Evolutionary conservation across 139 green algal species (phyloP), one percentile per base, ranked within the genome.

Genomic region (Volvox reticuliferus): DNA sequence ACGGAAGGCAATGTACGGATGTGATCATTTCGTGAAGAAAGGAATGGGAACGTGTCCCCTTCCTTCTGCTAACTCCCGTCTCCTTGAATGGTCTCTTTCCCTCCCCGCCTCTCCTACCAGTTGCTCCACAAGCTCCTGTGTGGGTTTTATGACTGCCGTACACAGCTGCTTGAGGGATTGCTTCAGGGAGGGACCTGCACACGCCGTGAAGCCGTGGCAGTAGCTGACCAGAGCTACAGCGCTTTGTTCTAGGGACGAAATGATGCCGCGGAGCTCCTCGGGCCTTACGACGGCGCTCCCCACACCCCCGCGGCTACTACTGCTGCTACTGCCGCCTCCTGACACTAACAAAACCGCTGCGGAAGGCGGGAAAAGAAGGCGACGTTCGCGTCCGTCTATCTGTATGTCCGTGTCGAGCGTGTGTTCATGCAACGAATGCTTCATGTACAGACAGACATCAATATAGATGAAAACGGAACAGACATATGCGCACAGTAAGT

Each of bases 201-300:
- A 68, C 36, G 36, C 67, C 36, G 68, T 89, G 36, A 88, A 88
- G 65, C 68, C 84, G 24, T 81, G 84, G 19, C 20, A 55, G 84
- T 69, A 68, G 67, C 68, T 20, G 84, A 68, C 65, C 36, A 89
- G 37, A 21, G 84, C 84, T 1, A 50, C 20, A 24, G 84, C 26
- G 36, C 61, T 35, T 37, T 81, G 68, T 65, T 55, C 36, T 28
- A 89, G 26, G 9, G 6, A 1, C 2, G 3, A 14, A 18, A 30
- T 6, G 2, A 89, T 35, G 28, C 35, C 84, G 12, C 30, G 36
- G 26, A 80, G 37, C 84, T 89, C 82, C 30, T 76, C 82, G 65
- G 65, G 24, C 21, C 21, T 12, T 24, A 73, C 65, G 2, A 21
- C 62, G 76, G 76, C 32, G 17, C 30, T 9, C 35, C 28, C 12